Conservation (phyloP, 768 basidiomycete genomes). For the Aureoboletus auriporus region DNA sequence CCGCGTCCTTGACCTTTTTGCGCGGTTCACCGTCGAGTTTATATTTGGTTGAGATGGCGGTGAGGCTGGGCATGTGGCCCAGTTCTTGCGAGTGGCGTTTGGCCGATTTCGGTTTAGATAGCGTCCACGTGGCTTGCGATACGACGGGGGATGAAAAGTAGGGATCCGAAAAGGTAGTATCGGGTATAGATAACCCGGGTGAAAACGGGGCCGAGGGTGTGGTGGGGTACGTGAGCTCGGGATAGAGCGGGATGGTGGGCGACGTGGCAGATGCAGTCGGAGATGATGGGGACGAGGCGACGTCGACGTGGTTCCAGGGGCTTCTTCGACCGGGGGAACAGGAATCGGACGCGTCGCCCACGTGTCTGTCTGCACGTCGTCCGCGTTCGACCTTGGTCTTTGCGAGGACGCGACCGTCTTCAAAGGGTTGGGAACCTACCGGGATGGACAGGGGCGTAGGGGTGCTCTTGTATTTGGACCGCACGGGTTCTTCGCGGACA, state of each 20-base stretch:
- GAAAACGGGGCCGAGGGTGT: constrained; percentile 13
- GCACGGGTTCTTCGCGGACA: constrained; percentile 47
- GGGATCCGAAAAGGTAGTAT: constrained; percentile 9
- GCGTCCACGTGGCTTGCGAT: constrained; percentile 17
- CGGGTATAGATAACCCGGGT: constrained; percentile 8
- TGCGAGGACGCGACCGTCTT: constrained; percentile 16
- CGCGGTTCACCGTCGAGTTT: constrained; percentile 18
- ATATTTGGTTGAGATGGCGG: constrained; percentile 25
- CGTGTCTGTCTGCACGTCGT: constrained; percentile 20
- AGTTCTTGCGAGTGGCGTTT: constrained; percentile 23
- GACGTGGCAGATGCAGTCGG: constrained; percentile 21
- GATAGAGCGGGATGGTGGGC: constrained; percentile 19
- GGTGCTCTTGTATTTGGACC: constrained; percentile 29
- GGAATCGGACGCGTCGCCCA: constrained; percentile 13
- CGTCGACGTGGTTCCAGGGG: constrained; percentile 15
- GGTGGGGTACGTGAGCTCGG: constrained; percentile 16
- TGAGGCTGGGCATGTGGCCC: constrained; percentile 16
- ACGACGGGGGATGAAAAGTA: constrained; percentile 8
- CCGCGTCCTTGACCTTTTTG: constrained; percentile 26
- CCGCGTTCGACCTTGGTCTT: constrained; percentile 25
- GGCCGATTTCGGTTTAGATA: constrained; percentile 1
- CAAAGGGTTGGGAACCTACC: constrained; percentile 18
- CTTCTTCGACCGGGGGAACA: constrained; percentile 36
- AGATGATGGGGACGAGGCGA: constrained; percentile 22
- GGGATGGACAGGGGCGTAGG: constrained; percentile 32